Base-by-base conservation (phyloP, 2,329 filamentous ascomycete species). In the Shiraia sp. region DNA sequence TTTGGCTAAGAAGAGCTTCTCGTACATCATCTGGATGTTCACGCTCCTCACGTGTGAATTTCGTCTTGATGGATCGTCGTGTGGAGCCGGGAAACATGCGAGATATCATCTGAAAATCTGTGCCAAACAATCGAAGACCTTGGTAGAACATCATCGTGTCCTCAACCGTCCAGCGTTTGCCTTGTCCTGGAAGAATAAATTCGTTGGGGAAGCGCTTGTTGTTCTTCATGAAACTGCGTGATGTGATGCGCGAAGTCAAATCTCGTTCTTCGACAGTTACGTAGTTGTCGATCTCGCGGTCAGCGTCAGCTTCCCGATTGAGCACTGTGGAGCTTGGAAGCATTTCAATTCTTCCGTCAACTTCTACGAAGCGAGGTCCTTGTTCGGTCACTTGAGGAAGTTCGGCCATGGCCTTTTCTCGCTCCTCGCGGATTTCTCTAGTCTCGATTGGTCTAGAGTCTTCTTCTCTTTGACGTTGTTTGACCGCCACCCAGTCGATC, bases 41-140 rank as follows among this genome's bases (percentile, higher is more conserved):
- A 24, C 81, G 77, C 70, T 93, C 88, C 69, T 93, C 89, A 47
- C 85, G 83, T 57, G 85, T 87, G 71, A 89, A 93, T 65, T 93
- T 93, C 51, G 86, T 79, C 72, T 92, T 92, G 70, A 93, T 79
- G 65, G 88, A 82, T 23, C 85, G 80, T 13, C 89, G 79, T 45
- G 80, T 86, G 59, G 86, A 83, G 49, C 80, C 79, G 1, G 83
- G 80, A 59, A 95, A 91, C 78, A 90, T 83, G 55, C 82, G 81
- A 45, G 81, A 79, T 55, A 95, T 90, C 70, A 88, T 88, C 64
- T 85, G 79, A 62, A 93, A 95, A 63, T 92, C 88, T 1, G 87
- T 92, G 41, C 89, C 89, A 60, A 90, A 91, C 77, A 86, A 87
- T 42, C 77, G 73, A 2, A 95, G 75, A 1, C 82, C 85, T 19